Conservation (phyloP, 176 grass and related monocot species). For the Ensete glaucum region DNA sequence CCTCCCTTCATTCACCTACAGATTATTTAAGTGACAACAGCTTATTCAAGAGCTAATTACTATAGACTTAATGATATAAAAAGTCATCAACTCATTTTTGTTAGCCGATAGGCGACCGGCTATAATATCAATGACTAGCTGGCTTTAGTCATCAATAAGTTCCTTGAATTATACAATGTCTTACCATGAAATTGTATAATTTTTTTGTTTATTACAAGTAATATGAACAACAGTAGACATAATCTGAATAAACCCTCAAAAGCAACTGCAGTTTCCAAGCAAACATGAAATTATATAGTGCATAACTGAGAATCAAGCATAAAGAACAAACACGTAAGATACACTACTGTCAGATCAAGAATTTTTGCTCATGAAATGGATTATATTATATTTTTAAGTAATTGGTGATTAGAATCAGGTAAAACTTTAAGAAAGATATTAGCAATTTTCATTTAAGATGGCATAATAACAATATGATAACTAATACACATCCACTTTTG, state of each 20-base stretch:
- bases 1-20: constrained; percentile 76
- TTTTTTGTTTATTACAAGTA: too few species aligned
- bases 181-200: too few species aligned
- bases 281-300: not conserved
- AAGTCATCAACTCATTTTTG: not conserved
- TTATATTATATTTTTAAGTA: too few species aligned
- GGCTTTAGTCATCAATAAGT: too few species aligned
- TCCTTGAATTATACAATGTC: too few species aligned
- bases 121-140: not conserved
- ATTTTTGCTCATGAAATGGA: not conserved
- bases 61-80: not conserved
- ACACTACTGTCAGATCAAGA: not conserved
- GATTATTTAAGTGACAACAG: constrained; percentile 6
- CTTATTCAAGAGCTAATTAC: not conserved
- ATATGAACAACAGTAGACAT: too few species aligned
- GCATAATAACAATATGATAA: not conserved
- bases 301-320: not conserved
- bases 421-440: not conserved
- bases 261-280: not conserved
- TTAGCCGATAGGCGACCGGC: not conserved
- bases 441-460: not conserved
- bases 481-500: not conserved
- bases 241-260: too few species aligned
- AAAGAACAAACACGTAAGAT: not conserved
- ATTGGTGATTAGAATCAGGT: too few species aligned